Evolutionary conservation across 202 grass and related monocot genomes (phyloP), one percentile per base, ranked within the genome.

Genomic region (Schoenoplectus triqueter): DNA sequence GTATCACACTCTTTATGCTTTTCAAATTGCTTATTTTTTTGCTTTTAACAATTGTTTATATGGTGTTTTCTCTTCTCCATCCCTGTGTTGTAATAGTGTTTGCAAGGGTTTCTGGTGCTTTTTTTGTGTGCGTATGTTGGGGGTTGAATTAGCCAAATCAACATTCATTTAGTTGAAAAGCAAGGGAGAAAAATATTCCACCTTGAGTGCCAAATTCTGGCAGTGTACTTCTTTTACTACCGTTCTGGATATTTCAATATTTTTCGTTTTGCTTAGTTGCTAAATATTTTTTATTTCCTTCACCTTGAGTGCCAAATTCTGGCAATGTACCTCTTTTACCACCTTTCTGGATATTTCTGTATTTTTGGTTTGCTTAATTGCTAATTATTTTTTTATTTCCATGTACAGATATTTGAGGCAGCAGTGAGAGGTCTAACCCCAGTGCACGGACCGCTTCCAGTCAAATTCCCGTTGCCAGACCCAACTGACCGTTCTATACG

Each of bases 391-490:
- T 50, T 72, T 82, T 67, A 67, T 83, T 83, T 6, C 48, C 70
- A 31, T 31, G 31, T 66, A 3, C 80, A 94, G 89, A 86, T 94
- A 57, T 92, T 82, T 7, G 89, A 94, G 45, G 89, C 89, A 60
- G 92, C 95, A 57, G 85, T 89, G 15, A 92, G 95, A 80, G 95
- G 92, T 64, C 88, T 98, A 88, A 74, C 64, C 22, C 66, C 85
- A 19, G 84, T 95, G 72, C 86, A 85, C 87, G 91, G 91, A 45
- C 95, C 95, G 15, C 78, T 92, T 10, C 89, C 92, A 2, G 85
- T 95, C 62, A 98, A 89, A 66, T 98, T 95, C 61, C 95, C 89
- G 2, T 91, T 95, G 88, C 92, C 92, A 54, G 85, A 93, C 62
- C 90, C 92, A 6, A 86, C 56, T 40, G 88, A 98, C 44, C 62